Percentiles rank a stretch among this genome's conserved stretches.
Conservation (phyloP, 2,329 filamentous ascomycete genomes). For the Hymenoscyphus linearis region DNA sequence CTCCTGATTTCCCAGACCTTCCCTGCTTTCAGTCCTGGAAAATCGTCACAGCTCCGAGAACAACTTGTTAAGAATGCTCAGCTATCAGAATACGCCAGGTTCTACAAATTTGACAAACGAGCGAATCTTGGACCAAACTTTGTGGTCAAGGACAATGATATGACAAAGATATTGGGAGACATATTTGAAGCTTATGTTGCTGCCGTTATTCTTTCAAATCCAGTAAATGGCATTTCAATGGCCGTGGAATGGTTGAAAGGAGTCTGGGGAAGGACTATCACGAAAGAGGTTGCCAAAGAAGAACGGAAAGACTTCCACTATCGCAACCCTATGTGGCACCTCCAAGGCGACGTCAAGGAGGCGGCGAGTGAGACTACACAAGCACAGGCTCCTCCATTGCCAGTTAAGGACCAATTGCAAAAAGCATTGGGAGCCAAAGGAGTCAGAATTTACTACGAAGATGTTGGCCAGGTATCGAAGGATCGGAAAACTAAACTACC, state of each 20-base stretch:
- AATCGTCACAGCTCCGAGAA: conserved; percentile 72
- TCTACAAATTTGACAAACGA: conserved; percentile 65
- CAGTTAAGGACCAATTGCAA: conserved; percentile 49
- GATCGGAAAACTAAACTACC: conserved; percentile 49
- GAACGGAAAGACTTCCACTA: conserved; percentile 26
- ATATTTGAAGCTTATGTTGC: conserved; percentile 90
- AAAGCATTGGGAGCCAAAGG: conserved; percentile 46
- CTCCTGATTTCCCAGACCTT: conserved; percentile 72
- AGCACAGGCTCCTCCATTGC: conserved; percentile 25
- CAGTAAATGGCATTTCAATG: conserved; percentile 52
- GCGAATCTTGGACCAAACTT: conserved; percentile 51
- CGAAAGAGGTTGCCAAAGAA: conserved; percentile 44
- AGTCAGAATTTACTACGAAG: conserved; percentile 56
- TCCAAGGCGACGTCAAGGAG: conserved; percentile 15
- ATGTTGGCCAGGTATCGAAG: conserved; percentile 48
- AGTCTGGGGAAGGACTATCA: conserved; percentile 66
- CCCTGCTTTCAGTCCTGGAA: conserved; percentile 57
- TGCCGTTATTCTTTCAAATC: conserved; percentile 66
- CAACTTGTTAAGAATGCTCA: conserved; percentile 75
- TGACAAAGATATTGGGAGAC: conserved; percentile 73
- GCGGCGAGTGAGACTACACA: conserved; percentile 4
- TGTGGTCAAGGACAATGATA: conserved; percentile 42
- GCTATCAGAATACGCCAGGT: conserved; percentile 60
- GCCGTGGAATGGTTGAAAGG: conserved; percentile 67
- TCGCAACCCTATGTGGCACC: conserved; percentile 28